Evolutionary conservation across 176 grass and related monocot genomes (phyloP), one percentile per base, ranked within the genome.

Genomic region (Poa annua): DNA sequence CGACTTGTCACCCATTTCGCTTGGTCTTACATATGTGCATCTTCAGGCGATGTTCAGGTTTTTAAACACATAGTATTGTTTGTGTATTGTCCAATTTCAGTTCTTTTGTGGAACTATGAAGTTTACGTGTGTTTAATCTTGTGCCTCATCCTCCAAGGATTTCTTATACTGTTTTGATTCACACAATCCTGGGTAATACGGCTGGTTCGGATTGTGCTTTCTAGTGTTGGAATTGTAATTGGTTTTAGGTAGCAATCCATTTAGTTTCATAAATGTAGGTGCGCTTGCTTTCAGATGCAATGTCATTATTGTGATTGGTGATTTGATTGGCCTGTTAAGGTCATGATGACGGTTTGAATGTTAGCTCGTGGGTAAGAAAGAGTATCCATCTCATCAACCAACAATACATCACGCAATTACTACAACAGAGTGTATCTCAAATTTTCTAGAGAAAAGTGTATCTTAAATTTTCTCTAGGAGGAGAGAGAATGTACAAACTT

Each of bases 151-250:
- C 51, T 69, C 35, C 48, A 32, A 78, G 19, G 10, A 3, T 29
- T 56, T 9, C 65, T 17, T 63, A 60, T 62, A 29, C 29, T 79
- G 32, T 33, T 52, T 64, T 45, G 60, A 73, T 73, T 48, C 78
- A 41, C 49, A 13, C 66, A 73, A 26, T 63, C 11, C 55, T 78
- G 4, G 16, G 38, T 20, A 60, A 6, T 12, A 50, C 9, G 14
- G 9, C 16, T 17, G 39, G 5, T n/a, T 47, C 12, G 8, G 51
- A 50, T 22, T 53, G 14, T n/a, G 5, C 6, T 41, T 3, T 70
- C 5, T 49, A 24, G 15, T 62, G 52, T n/a, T 14, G 4, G 15
- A 41, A 38, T 50, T 49, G 71, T 35, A 62, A 33, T 24, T 50
- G 15, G 29, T 70, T 76, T 50, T 29, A 71, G 25, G 53, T 68